Conservation (phyloP, 2,329 filamentous ascomycete genomes). For the Cryphonectria nitschkei region DNA sequence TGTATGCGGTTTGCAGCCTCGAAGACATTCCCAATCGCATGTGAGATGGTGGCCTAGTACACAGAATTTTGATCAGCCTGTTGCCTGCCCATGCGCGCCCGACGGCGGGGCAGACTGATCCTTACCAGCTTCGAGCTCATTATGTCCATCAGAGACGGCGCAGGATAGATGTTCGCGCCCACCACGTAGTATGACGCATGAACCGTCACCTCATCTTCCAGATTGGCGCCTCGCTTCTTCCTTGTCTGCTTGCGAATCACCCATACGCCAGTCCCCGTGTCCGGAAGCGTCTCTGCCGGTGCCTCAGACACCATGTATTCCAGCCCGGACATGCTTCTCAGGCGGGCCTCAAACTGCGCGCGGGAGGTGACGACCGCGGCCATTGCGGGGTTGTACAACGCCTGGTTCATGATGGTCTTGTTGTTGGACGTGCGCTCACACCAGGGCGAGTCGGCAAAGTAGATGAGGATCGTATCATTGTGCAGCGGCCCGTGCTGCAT, state of each 20-base stretch:
- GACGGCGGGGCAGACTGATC: conserved; percentile 6
- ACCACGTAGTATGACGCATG: conserved; percentile 67
- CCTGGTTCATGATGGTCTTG: conserved; percentile 64
- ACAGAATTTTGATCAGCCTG: conserved; percentile 19
- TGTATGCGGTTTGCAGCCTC: conserved; percentile 54
- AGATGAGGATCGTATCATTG: conserved; percentile 67
- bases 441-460: conserved; percentile 70
- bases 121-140: conserved; percentile 62
- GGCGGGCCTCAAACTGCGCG: conserved; percentile 64
- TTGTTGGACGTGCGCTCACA: conserved; percentile 72
- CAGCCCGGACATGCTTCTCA: conserved; percentile 67
- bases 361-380: conserved; percentile 61
- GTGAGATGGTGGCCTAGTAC: conserved; percentile 56
- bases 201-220: conserved; percentile 62
- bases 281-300: conserved; percentile 64
- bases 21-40: conserved; percentile 56
- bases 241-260: conserved; percentile 71
- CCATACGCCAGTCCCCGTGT: conserved; percentile 67
- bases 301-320: conserved; percentile 70
- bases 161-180: conserved; percentile 69
- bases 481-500: conserved; percentile 62
- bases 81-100: neutral
- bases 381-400: conserved; percentile 64
- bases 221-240: conserved; percentile 54
- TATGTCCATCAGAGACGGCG: conserved; percentile 63